phyloP scores from a whole-genome alignment of 345 rosid genomes.

The Pistacia integerrima region DNA sequence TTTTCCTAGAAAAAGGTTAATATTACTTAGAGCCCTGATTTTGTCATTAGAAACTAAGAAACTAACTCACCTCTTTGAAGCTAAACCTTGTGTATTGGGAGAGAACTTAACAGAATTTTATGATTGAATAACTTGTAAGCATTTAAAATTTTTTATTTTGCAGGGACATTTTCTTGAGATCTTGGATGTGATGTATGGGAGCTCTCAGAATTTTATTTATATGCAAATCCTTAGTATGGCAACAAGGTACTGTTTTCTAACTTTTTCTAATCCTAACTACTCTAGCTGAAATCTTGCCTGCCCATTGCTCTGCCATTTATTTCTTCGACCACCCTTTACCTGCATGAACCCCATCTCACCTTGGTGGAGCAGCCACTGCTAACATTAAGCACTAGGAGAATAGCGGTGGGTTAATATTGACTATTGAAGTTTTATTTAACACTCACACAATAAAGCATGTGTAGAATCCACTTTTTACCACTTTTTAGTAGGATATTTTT shows the following conservation, averaged over 20 bases:
- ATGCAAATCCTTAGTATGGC: constrained; percentile 75
- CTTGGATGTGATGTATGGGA: constrained; percentile 77
- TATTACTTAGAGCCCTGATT: too few relatives aligned
- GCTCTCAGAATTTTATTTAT: constrained; percentile 52
- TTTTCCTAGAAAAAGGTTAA: too few relatives aligned
- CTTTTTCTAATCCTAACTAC: constrained; percentile 12
- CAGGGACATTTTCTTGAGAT: constrained; percentile 79
- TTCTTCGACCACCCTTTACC: neutral
- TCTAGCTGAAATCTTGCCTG: constrained; percentile 14
- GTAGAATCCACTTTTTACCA: neutral
- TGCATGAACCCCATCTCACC: neutral
- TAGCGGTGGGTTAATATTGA: neutral
- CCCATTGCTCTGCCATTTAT: neutral
- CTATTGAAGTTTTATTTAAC: neutral
- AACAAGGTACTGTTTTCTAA: constrained; percentile 50
- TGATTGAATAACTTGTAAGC: neutral
- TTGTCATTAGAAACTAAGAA: too few relatives aligned
- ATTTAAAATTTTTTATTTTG: constrained; percentile 18
- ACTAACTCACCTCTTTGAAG: too few relatives aligned
- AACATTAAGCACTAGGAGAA: neutral
- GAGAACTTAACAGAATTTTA: constrained; percentile 3
- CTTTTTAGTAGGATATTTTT: neutral
- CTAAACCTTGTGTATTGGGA: neutral
- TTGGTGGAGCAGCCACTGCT: neutral
- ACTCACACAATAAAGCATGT: neutral